phyloP scores from a whole-genome alignment of 1,284 basidiomycete species.

The Schizophyllum commune region DNA sequence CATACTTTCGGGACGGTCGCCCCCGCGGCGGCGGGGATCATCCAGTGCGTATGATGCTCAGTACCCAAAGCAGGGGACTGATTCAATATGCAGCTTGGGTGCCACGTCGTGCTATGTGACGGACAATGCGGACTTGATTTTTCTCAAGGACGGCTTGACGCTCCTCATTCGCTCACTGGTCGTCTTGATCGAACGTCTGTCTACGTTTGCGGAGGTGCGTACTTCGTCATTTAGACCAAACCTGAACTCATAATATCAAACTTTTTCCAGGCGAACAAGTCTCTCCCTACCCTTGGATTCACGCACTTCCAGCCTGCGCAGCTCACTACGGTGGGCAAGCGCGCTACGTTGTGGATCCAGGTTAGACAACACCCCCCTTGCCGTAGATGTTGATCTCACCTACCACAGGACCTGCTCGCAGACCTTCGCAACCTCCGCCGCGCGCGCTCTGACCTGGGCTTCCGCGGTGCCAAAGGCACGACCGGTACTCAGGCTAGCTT shows the following conservation, averaged over 20 bases:
- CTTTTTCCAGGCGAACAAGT: neutral
- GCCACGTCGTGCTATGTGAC: slow-evolving; percentile 99
- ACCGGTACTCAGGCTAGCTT: slow-evolving; percentile 98
- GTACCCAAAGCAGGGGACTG: slow-evolving; percentile 1
- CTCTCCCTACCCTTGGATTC: slow-evolving; percentile 87
- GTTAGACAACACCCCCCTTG: slow-evolving; percentile 25
- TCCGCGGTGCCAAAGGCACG: slow-evolving; percentile 94
- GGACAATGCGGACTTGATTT: slow-evolving; percentile 97
- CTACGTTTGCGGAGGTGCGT: slow-evolving; percentile 53
- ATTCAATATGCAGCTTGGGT: slow-evolving; percentile 55
- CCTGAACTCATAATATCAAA: neutral
- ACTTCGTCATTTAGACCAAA: slow-evolving; percentile 29
- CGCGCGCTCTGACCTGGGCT: slow-evolving; percentile 90
- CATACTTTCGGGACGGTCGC: slow-evolving; percentile 94
- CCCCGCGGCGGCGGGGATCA: slow-evolving; percentile 94
- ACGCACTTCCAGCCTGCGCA: slow-evolving; percentile 99
- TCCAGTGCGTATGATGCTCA: slow-evolving; percentile 60
- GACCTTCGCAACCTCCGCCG: slow-evolving; percentile 92
- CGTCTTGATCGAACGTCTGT: slow-evolving; percentile 83
- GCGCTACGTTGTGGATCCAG: slow-evolving; percentile 97
- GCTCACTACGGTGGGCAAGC: slow-evolving; percentile 97
- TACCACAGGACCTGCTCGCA: slow-evolving; percentile 84
- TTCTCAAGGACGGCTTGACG: slow-evolving; percentile 83
- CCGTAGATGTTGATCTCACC: slow-evolving; percentile 1
- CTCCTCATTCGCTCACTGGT: slow-evolving; percentile 85